phyloP scores from a whole-genome alignment of 345 rosid species.

The Raphanus raphanistrum region DNA sequence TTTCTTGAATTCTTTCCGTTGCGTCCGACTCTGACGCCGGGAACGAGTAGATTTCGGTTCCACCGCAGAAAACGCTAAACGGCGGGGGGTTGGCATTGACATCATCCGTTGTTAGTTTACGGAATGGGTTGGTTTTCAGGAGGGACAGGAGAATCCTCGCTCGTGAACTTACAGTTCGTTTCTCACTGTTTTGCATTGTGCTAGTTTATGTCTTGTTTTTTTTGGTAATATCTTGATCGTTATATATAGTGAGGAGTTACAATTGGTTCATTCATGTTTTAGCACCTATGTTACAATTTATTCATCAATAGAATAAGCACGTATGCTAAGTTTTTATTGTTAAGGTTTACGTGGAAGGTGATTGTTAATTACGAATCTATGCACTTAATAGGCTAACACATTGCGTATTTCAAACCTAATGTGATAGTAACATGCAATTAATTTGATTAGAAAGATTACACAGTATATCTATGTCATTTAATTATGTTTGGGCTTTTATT shows the following conservation, averaged over 20 bases:
- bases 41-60: constrained; percentile 55
- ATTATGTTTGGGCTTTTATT: neutral
- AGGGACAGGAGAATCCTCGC: constrained; percentile 51
- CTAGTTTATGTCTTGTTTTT: neutral
- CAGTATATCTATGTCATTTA: neutral
- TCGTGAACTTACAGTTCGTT: constrained; percentile 2
- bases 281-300: neutral
- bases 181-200: constrained; percentile 9
- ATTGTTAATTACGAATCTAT: neutral
- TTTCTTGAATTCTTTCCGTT: constrained; percentile 64
- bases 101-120: constrained; percentile 69
- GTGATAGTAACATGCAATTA: neutral
- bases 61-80: constrained; percentile 58
- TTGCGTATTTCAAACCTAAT: neutral
- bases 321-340: neutral
- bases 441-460: neutral
- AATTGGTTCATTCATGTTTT: neutral
- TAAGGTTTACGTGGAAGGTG: neutral
- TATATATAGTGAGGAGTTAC: neutral
- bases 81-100: constrained; percentile 41
- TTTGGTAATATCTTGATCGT: neutral
- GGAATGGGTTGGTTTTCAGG: constrained; percentile 64
- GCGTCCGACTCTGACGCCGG: constrained; percentile 61
- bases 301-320: neutral
- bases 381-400: neutral